Base-by-base conservation (phyloP, 2,329 filamentous ascomycete species). In the Hymenoscyphus repandus region DNA sequence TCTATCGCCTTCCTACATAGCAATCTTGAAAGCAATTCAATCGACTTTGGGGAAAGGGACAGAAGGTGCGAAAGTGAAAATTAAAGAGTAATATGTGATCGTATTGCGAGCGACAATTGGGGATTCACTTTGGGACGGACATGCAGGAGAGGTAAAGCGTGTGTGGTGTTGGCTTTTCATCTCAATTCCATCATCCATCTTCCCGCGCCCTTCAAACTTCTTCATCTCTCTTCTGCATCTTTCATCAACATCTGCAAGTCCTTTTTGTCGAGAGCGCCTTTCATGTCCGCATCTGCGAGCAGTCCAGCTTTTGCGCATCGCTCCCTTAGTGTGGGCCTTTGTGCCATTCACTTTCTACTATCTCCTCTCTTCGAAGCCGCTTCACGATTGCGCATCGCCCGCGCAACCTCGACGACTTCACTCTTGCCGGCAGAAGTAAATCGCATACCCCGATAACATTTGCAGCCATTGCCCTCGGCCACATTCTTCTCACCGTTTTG, bases 81-180 rank as follows among this genome's bases (percentile, higher is more conserved):
- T 45, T 59, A 57, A 60, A 55, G 31, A 58, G 55, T 64, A 57
- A 63, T 60, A 58, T 57, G 51, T 58, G 58, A 61, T 52, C 52
- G 53, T 45, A 50, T 37, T 47, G 53, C 46, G 33, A 54, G 51
- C 58, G 42, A 54, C 41, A 51, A 50, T 51, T 57, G 47, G 38
- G 50, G 30, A 48, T 45, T 37, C 36, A 45, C 52, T 40, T 52
- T 49, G 50, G 50, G 47, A 33, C 36, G 48, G 50, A 53, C 27
- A 61, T 62, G 61, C 48, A 51, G 53, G 41, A 45, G 49, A 59
- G 56, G 55, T 61, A 57, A 56, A 50, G 33, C 12, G 41, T 37
- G 15, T 44, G 49, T 50, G 57, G 32, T 53, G 42, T 55, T 49
- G 45, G 47, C 44, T 50, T 51, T 50, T 51, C 50, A 45, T 54